Conservation (phyloP, 169 alveolate species). For the Cryptosporidium ubiquitum region DNA sequence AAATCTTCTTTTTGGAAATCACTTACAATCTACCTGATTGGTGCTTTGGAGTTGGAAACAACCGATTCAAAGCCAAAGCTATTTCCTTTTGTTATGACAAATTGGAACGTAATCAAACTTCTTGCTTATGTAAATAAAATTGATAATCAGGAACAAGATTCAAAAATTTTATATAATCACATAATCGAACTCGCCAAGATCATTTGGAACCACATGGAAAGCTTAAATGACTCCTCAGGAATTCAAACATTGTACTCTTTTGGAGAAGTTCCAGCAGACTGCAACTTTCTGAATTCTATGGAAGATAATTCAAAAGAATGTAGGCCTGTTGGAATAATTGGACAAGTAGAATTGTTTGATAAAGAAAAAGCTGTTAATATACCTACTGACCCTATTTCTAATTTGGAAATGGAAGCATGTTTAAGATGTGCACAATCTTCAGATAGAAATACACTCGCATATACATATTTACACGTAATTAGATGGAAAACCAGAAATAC, state of each 20-base stretch:
- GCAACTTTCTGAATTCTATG: neutral
- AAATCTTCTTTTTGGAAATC: constrained; percentile 24
- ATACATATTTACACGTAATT: constrained; percentile 34
- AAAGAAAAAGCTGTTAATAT: neutral
- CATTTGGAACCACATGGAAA: constrained; percentile 31
- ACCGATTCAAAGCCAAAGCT: constrained; percentile 10
- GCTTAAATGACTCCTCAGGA: neutral
- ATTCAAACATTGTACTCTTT: neutral
- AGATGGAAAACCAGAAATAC: constrained; percentile 49
- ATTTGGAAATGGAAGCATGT: constrained; percentile 52
- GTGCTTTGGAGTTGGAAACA: constrained; percentile 20
- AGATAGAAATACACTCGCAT: neutral
- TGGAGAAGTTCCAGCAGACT: neutral
- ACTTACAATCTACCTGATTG: constrained; percentile 11
- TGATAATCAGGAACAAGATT: neutral
- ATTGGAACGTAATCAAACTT: constrained; percentile 60
- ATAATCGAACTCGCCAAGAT: constrained; percentile 6
- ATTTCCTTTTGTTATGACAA: constrained; percentile 68
- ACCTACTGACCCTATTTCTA: constrained; percentile 57
- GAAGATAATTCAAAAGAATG: neutral
- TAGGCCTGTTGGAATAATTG: constrained; percentile 49
- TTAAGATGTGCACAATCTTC: constrained; percentile 31
- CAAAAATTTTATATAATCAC: neutral
- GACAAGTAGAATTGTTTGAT: constrained; percentile 7
- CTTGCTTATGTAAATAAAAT: constrained; percentile 19